Evolutionary conservation across 2,329 filamentous ascomycete genomes (phyloP), one percentile per base, ranked within the genome.

Genomic region (Penicillium griseofulvum): DNA sequence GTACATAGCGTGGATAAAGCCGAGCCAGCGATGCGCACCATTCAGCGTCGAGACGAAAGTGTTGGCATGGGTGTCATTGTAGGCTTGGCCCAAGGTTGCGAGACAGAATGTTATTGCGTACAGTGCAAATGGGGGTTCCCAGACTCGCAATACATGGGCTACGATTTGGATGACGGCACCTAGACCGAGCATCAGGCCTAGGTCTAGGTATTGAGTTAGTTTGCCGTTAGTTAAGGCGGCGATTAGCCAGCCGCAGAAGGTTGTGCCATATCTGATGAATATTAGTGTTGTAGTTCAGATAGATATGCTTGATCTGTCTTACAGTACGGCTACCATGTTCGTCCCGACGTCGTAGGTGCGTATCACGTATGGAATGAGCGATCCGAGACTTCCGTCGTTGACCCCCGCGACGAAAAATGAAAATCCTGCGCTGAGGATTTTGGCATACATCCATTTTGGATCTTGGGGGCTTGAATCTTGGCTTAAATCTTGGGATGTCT

Each of bases 331-430:
- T 5, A 82, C 75, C 28, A 79, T 73, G 22, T 78, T 79, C 0
- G 82, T 85, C 12, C 71, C 78, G 43, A 86, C 78, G 5, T 73
- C 58, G 62, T 87, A 86, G 3, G 80, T 78, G 5, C 78, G 75
- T 4, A 87, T 77, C 10, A 88, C 77, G 62, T 87, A 86, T 0
- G 85, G 86, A 1, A 87, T 80, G 14, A 88, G 60, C 1, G 85
- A 79, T 2, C 86, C 86, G 0, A 87, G 73, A 56, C 81, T 85
- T 31, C 85, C 85, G 65, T 88, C 86, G 54, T 87, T 88, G 45
- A 83, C 76, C 0, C 86, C 85, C 0, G 85, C 83, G 29, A 85
- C 83, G 64, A 88, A 86, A 72, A 87, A 88, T 0, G 83, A 84
- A 58, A 86, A 81, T 0, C 80, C 81, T 2, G 81, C 78, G 41